Conservation (phyloP, 371 early-diverging fungal species). For the Mortierella sp. region DNA sequence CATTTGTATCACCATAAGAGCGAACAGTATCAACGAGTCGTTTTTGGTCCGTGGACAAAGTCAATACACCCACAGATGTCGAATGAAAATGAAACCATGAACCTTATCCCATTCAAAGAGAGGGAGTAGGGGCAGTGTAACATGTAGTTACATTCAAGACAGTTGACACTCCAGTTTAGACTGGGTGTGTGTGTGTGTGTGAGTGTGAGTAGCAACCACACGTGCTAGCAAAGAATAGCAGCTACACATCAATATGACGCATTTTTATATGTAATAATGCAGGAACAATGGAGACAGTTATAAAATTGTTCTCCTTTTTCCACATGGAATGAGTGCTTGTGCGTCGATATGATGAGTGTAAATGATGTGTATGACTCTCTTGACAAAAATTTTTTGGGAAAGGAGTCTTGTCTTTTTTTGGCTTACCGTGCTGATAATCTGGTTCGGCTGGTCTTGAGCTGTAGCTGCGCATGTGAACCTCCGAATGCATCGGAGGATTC, state of each 20-base stretch:
- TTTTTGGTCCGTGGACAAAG: neutral
- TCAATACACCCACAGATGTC: neutral
- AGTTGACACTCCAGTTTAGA: too few species aligned
- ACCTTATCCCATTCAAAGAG: too few species aligned
- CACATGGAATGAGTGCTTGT: conserved; percentile 1
- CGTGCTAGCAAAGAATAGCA: too few species aligned
- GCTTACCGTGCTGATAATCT: conserved; percentile 54
- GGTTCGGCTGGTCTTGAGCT: conserved; percentile 50
- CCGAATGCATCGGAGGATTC: conserved; percentile 3
- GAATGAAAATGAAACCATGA: neutral
- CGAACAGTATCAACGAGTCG: too few species aligned
- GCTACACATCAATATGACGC: too few species aligned
- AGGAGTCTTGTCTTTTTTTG: conserved; percentile 18
- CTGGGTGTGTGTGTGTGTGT: too few species aligned
- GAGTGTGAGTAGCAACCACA: too few species aligned
- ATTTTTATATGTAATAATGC: too few species aligned
- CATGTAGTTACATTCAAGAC: too few species aligned
- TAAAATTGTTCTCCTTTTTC: neutral
- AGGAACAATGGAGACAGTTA: too few species aligned
- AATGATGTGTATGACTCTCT: neutral
- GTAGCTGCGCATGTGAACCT: conserved; percentile 42
- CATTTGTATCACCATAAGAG: too few species aligned
- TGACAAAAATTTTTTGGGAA: neutral
- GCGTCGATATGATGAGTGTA: neutral
- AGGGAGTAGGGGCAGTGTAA: neutral